phyloP scores from a whole-genome alignment of 208 protist species.

The Wallacemonas rigidus region DNA sequence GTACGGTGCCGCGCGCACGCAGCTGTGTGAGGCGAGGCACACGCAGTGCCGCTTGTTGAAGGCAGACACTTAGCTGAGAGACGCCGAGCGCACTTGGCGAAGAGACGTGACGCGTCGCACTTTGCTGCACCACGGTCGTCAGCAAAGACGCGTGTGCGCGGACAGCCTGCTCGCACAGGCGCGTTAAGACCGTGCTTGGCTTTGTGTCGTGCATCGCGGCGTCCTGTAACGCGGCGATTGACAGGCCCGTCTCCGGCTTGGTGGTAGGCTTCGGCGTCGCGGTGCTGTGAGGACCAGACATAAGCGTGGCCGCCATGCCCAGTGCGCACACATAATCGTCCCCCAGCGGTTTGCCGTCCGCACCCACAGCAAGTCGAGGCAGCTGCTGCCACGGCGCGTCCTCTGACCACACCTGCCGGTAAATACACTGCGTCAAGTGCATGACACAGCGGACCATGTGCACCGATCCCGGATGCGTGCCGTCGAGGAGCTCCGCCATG shows the following conservation, averaged over 20 bases:
- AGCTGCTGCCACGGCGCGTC: slow-evolving; percentile 53
- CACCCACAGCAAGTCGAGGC: slow-evolving; percentile 17
- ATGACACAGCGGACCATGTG: slow-evolving; percentile 50
- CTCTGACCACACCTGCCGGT: slow-evolving; percentile 62
- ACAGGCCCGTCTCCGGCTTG: neutral
- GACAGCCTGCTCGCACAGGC: slow-evolving; percentile 9
- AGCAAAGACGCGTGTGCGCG: slow-evolving; percentile 1
- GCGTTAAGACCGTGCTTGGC: neutral
- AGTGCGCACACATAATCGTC: slow-evolving; percentile 13
- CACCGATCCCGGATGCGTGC: neutral
- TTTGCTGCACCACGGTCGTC: neutral
- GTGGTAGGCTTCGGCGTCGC: neutral
- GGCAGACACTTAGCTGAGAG: slow-evolving; percentile 7
- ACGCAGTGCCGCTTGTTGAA: neutral
- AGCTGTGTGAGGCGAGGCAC: slow-evolving; percentile 24
- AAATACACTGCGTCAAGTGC: slow-evolving; percentile 54
- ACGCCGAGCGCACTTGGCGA: neutral
- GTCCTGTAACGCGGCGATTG: slow-evolving; percentile 1
- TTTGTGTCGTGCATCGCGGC: neutral
- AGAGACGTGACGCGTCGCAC: neutral
- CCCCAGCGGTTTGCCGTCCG: neutral
- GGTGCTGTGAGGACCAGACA: neutral
- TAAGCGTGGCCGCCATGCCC: neutral
- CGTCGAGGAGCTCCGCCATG: slow-evolving; percentile 65
- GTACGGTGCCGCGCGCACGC: slow-evolving; percentile 37